Evolutionary conservation across 306 rosid genomes (phyloP).

Genomic region (Cicer arietinum): DNA sequence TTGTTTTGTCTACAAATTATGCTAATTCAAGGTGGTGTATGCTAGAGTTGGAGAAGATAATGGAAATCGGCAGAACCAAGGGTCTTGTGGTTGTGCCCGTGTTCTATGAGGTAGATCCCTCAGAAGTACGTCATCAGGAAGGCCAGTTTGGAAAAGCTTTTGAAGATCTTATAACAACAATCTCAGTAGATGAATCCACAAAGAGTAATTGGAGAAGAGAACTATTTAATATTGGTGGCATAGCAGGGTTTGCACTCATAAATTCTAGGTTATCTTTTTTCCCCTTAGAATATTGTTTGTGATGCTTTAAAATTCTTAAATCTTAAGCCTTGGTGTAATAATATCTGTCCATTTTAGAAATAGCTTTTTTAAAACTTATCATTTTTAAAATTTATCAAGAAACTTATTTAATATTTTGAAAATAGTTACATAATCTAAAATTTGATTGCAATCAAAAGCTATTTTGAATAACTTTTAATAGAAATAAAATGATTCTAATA

Average conservation of each 20-base stretch:
- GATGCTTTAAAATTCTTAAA: not conserved
- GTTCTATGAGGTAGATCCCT: slow-evolving; percentile 28
- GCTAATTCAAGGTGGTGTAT: slow-evolving; percentile 24
- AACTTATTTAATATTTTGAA: not conserved
- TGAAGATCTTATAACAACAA: not conserved
- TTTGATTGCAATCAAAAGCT: not conserved
- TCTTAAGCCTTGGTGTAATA: not conserved
- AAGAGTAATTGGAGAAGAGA: not conserved
- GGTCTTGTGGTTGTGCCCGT: slow-evolving; percentile 22
- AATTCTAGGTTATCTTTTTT: slow-evolving; percentile 25
- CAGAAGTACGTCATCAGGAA: slow-evolving; percentile 4
- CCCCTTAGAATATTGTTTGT: not conserved
- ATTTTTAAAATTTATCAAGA: not conserved
- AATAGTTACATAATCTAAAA: not conserved
- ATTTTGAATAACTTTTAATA: not conserved
- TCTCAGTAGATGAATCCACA: not conserved
- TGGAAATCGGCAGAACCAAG: not conserved
- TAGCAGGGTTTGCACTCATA: not conserved
- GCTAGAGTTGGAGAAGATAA: not conserved
- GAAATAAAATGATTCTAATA: too few relatives aligned
- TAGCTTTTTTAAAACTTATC: not conserved
- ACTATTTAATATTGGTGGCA: not conserved
- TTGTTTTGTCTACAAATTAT: slow-evolving; percentile 20
- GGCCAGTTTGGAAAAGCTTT: slow-evolving; percentile 20
- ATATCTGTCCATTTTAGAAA: not conserved